A percentile compares a stretch with the other conserved stretches of the same genome.
These are phyloP conservation scores for Sarocladium strictum DNA, from an alignment of 2,329 filamentous ascomycete species.

Conservation along the genomic window DNA sequence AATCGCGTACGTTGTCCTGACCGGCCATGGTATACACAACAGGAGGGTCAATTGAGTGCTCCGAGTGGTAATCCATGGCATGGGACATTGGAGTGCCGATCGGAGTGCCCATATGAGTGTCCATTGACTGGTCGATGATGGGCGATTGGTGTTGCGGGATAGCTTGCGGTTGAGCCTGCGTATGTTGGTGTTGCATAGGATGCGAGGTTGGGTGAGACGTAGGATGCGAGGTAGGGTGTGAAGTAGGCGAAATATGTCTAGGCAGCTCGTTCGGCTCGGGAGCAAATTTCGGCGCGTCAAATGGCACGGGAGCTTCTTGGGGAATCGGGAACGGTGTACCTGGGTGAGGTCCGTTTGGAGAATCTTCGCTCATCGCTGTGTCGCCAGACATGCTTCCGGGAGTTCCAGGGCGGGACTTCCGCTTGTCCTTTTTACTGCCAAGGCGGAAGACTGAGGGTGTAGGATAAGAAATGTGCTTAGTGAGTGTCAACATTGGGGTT, in stretches of 20 bases:
- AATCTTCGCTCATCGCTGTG: slow-evolving; percentile 25
- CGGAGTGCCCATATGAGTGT: slow-evolving; percentile 8
- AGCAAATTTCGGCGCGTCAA: slow-evolving; percentile 33
- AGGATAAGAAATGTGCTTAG: slow-evolving; percentile 17
- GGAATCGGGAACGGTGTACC: slow-evolving; percentile 36
- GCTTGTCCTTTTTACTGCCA: slow-evolving; percentile 30
- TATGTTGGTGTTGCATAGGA: slow-evolving; percentile 2
- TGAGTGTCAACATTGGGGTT: slow-evolving; percentile 20
- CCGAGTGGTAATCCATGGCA: slow-evolving; percentile 8
- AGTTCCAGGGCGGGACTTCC: slow-evolving; percentile 29
- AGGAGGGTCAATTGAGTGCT: slow-evolving; percentile 12
- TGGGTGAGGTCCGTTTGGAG: slow-evolving; percentile 29
- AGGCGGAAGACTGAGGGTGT: slow-evolving; percentile 23
- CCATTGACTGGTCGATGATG: slow-evolving; percentile 1
- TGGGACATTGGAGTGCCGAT: slow-evolving; percentile 6
- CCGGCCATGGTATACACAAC: slow-evolving; percentile 13
- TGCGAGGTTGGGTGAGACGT: slow-evolving; percentile 5
- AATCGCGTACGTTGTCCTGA: slow-evolving; percentile 10
- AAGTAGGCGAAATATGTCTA: slow-evolving; percentile 17
- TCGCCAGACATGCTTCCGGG: slow-evolving; percentile 19
- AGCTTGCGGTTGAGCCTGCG: not conserved
- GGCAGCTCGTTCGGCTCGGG: slow-evolving; percentile 24
- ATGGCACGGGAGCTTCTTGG: slow-evolving; percentile 29
- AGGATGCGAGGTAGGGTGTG: not conserved
- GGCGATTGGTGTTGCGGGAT: slow-evolving; percentile 2